Base-by-base conservation (phyloP, 1,139 yeast species). In the Hyphopichia burtonii region DNA sequence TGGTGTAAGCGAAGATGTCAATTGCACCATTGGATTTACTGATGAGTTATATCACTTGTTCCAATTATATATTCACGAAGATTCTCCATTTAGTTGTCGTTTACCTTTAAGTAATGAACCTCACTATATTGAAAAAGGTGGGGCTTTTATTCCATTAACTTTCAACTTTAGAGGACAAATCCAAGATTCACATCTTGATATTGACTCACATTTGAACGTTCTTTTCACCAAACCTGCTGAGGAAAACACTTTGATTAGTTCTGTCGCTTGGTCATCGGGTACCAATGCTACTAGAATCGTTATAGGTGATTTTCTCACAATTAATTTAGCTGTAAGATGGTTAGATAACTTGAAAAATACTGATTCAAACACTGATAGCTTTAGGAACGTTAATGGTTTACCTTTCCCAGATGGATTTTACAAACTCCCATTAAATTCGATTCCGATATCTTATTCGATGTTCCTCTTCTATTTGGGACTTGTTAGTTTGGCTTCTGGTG, bases 31-130 rank as follows among this genome's bases (percentile, higher is more conserved):
- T 35, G 66, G 66, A 8, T 71, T 86, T 41, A 71, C 78, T n/a
- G 93, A 86, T 58, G 86, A 82, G 51, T 59, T 80, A 40, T 86
- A 77, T 56, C 94, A 86, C 54, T 61, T 85, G 45, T 83, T 86
- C 59, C 93, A 86, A 62, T 66, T 85, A 41, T 84, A 85, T 55
- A 69, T 86, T 42, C 94, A 86, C 57, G 86, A 84, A 58, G 94
- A 86, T 58, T 83, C 76, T 3, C 94, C 94, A 22, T 80, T 82
- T 55, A 76, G 86, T 44, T 86, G 94, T 59, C 69, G 86, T 44
- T 53, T 83, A 20, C 85, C 86, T 3, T 52, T 76, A 37, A 66
- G 76, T 44, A 66, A 71, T 10, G 76, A 74, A 41, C 57, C 65
- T 20, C 61, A 71, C 47, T 65, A 66, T 39, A 55, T 68, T 41